Conservation (phyloP, 1,284 basidiomycete genomes). For the Boletus calvinii region DNA sequence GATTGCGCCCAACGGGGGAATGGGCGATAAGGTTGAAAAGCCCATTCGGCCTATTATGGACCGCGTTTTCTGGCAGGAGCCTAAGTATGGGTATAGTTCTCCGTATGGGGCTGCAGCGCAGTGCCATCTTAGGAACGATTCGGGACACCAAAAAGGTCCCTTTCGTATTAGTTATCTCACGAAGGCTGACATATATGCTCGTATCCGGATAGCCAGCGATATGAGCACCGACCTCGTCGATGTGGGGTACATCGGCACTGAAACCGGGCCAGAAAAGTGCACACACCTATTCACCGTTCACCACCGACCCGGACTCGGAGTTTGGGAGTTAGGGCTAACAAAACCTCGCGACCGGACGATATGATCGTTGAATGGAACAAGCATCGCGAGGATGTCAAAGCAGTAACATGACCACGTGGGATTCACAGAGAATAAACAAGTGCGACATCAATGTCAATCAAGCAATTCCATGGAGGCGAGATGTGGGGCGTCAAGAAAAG, state of each 20-base stretch:
- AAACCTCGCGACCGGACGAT: neutral
- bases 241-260: neutral
- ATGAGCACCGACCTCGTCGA: neutral
- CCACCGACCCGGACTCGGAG: neutral
- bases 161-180: neutral
- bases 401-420: neutral
- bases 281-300: neutral
- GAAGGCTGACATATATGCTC: neutral
- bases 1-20: neutral
- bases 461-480: conserved; percentile 19
- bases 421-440: conserved; percentile 5
- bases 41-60: neutral
- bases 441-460: conserved; percentile 6
- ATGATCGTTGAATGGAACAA: neutral
- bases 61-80: neutral
- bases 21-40: neutral
- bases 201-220: neutral
- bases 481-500: conserved; percentile 27
- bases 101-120: neutral
- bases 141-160: neutral
- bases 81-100: no score
- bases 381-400: neutral
- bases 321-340: neutral
- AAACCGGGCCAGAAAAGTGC: neutral
- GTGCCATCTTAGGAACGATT: neutral